Percentiles rank a stretch among this genome's conserved stretches.
Evolutionary conservation across 768 basidiomycete genomes (phyloP).

Genomic region (Tricholoma saponaceum): DNA sequence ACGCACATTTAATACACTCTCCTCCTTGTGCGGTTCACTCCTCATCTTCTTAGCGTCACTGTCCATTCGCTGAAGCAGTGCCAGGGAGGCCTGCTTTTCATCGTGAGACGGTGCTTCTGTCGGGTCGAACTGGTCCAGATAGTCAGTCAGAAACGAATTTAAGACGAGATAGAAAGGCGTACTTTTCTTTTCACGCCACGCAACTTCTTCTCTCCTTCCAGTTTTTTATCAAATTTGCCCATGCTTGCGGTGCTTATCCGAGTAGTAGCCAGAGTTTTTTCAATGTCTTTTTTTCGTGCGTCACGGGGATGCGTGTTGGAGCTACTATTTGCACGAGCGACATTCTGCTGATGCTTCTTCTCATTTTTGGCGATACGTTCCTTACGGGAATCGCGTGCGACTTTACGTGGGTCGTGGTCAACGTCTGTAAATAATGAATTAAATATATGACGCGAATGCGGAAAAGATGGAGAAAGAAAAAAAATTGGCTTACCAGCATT

Average conservation of each 20-base stretch:
- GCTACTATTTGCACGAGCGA: conserved; percentile 44
- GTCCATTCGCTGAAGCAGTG: conserved; percentile 75
- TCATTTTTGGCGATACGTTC: conserved; percentile 82
- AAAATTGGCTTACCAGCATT: conserved; percentile 82
- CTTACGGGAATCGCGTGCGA: conserved; percentile 76
- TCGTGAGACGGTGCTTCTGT: conserved; percentile 57
- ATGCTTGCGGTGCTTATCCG: conserved; percentile 89
- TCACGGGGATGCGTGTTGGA: conserved; percentile 30
- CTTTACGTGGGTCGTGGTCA: conserved; percentile 76
- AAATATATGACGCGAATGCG: neutral
- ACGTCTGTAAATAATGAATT: conserved; percentile 43
- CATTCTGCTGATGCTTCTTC: conserved; percentile 68
- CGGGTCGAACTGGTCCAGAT: conserved; percentile 70
- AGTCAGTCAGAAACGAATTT: neutral
- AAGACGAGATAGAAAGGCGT: conserved; percentile 10
- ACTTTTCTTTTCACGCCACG: conserved; percentile 93
- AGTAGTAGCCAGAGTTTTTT: conserved; percentile 70
- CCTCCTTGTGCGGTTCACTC: conserved; percentile 39
- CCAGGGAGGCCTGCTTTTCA: conserved; percentile 73
- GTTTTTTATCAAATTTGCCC: conserved; percentile 87
- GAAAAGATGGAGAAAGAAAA: neutral
- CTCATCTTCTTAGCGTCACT: conserved; percentile 64
- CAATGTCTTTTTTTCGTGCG: conserved; percentile 68
- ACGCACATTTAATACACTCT: conserved; percentile 72
- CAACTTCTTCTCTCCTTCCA: conserved; percentile 89